Evolutionary conservation across 106 monocot genomes (phyloP), one percentile per base, ranked within the genome.

Genomic region (Allium fistulosum): DNA sequence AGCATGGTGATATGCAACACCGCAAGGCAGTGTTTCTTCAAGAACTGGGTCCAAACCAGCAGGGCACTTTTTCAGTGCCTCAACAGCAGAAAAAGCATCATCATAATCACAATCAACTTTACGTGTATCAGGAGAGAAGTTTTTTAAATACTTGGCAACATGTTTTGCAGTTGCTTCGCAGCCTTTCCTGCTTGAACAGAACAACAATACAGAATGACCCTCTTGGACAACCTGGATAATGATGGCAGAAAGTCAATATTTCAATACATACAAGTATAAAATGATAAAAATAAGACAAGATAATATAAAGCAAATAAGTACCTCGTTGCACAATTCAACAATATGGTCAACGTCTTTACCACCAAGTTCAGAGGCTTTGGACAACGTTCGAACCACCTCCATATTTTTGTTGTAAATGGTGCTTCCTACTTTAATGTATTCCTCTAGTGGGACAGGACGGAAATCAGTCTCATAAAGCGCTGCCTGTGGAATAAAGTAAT

Each of bases 1-100:
- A 74, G 97, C 97, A 87, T 99, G 97, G 73, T 99, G 97, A 83
- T 93, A 93, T 18, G 90, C 97, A 67, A 99, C 90, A 70, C 97
- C 97, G 78, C 69, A 83, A 51, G 97, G 92, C 14, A 99, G 59
- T 61, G 93, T 99, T 80, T 92, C 90, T 72, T 85, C 93, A 37
- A 99, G 75, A 59, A 87, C 61, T 49, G 89, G 93, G 71, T 99
- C 97, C 74, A 99, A 71, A 10, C 97, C 97, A 71, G 84, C 80
- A 81, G 97, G 93, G 64, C 77, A 90, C 76, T 76, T 86, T 48
- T 74, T 65, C 71, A 99, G 81, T 71, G 97, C 92, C 69, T 93
- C 87, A 57, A 99, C 66, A 58, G 87, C 85, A 61, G 92, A 84
- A 10, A 69, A 70, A 69, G 73, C 69, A 85, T 90, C 83, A 59